These are phyloP conservation scores for Geranomyces variabilis DNA, from an alignment of 192 early-diverging fungal genomes.

Conservation along the genomic window DNA sequence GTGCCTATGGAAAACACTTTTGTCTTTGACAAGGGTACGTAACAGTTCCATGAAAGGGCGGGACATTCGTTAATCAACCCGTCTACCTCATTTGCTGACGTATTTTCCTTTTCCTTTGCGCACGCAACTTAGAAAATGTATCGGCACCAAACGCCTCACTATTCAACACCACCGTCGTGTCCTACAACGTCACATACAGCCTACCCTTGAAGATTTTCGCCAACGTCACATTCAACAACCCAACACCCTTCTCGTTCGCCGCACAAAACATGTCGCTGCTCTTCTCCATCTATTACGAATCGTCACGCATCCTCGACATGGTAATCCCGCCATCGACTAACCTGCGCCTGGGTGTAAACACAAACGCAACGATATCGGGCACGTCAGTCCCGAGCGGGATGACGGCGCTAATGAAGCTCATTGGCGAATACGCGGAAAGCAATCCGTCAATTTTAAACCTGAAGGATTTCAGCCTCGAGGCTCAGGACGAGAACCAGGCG, in stretches of 20 bases:
- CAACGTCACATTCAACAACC: conserved; percentile 21
- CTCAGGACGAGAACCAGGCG: not conserved
- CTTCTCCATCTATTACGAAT: conserved; percentile 31
- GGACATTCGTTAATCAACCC: no score
- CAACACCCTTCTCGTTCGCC: conserved; percentile 13
- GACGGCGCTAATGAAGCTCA: conserved; percentile 15
- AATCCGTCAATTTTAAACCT: conserved; percentile 4
- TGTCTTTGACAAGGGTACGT: conserved; percentile 24
- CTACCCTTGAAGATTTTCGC: not conserved
- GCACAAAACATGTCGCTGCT: conserved; percentile 19
- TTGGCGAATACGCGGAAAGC: conserved; percentile 28
- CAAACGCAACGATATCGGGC: conserved; percentile 14
- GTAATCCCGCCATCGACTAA: conserved; percentile 19
- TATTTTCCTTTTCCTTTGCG: not conserved
- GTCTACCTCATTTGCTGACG: no score
- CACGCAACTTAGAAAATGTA: not conserved
- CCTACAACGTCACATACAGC: not conserved
- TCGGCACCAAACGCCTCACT: conserved; percentile 13
- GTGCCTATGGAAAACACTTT: conserved; percentile 24
- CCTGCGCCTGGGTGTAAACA: conserved; percentile 17
- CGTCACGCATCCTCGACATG: conserved; percentile 13
- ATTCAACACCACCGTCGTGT: conserved; percentile 15
- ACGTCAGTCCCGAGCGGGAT: not conserved
- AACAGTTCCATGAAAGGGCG: no score
- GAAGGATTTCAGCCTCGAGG: conserved; percentile 10